phyloP scores from a whole-genome alignment of 2,329 filamentous ascomycete species.

The Pseudogymnoascus sp. region DNA sequence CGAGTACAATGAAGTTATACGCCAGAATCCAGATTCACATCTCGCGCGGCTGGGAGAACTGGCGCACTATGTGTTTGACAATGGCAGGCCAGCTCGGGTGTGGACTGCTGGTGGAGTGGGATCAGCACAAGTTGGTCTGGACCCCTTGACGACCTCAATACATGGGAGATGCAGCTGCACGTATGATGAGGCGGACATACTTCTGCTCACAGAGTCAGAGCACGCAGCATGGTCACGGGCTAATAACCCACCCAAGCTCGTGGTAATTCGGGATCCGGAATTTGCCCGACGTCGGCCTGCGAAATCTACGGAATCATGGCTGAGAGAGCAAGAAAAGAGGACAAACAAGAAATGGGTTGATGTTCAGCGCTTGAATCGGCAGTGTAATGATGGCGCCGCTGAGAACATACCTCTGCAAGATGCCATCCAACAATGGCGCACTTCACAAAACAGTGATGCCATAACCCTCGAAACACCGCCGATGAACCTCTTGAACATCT shows the following conservation, averaged over 20 bases:
- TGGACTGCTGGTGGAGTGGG: constrained; percentile 8
- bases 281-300: background rate
- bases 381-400: background rate
- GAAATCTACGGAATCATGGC: background rate
- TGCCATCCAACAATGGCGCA: constrained; percentile 2
- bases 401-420: constrained; percentile 1
- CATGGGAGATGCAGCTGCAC: background rate
- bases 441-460: background rate
- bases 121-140: background rate
- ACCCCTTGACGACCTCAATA: background rate
- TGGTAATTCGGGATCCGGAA: constrained; percentile 7
- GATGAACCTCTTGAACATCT: constrained; percentile 9
- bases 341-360: constrained; percentile 2
- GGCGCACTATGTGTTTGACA: background rate
- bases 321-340: constrained; percentile 3
- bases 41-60: background rate
- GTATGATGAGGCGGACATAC: constrained; percentile 7
- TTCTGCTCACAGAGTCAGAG: constrained; percentile 10
- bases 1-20: background rate
- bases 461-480: background rate
- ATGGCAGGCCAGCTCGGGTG: constrained; percentile 8
- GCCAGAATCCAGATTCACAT: constrained; percentile 1
- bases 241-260: constrained; percentile 7
- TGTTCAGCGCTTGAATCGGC: background rate
- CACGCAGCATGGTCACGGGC: background rate